Percentiles rank a stretch among this genome's conserved stretches.
phyloP scores from a whole-genome alignment of 306 rosid species.

The Ceratonia siliqua region DNA sequence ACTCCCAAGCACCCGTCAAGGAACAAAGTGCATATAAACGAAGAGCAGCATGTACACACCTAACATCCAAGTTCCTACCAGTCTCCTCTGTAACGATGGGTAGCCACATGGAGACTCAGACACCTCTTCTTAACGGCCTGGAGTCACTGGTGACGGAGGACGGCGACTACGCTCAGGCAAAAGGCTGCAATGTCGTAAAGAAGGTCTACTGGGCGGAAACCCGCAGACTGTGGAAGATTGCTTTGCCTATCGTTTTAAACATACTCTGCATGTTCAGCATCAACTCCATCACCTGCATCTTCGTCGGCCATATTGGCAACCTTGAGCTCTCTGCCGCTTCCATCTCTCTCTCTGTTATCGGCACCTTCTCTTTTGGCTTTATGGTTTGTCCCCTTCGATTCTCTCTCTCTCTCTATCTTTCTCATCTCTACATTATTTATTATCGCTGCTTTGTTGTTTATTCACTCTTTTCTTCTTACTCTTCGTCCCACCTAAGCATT shows the following conservation, averaged over 20 bases:
- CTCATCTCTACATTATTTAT: too few species aligned
- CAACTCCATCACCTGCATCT: conserved; percentile 48
- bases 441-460: too few species aligned
- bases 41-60: too few species aligned
- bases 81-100: too few species aligned
- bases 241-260: conserved; percentile 42
- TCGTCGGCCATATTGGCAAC: conserved; percentile 60
- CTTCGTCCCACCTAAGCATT: too few species aligned
- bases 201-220: conserved; percentile 35
- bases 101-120: not conserved
- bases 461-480: too few species aligned
- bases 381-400: conserved; percentile 35
- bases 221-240: conserved; percentile 48
- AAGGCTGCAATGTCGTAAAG: not conserved
- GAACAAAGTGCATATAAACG: too few species aligned
- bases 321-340: conserved; percentile 60
- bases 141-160: conserved; percentile 11
- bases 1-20: too few species aligned
- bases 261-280: conserved; percentile 38
- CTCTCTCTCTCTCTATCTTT: not conserved
- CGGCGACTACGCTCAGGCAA: conserved; percentile 40
- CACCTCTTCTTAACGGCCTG: not conserved
- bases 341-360: conserved; percentile 46
- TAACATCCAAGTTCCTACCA: too few species aligned
- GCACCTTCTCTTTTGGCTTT: conserved; percentile 58